phyloP scores from a whole-genome alignment of 1,284 basidiomycete species.

The Chiua sp. region DNA sequence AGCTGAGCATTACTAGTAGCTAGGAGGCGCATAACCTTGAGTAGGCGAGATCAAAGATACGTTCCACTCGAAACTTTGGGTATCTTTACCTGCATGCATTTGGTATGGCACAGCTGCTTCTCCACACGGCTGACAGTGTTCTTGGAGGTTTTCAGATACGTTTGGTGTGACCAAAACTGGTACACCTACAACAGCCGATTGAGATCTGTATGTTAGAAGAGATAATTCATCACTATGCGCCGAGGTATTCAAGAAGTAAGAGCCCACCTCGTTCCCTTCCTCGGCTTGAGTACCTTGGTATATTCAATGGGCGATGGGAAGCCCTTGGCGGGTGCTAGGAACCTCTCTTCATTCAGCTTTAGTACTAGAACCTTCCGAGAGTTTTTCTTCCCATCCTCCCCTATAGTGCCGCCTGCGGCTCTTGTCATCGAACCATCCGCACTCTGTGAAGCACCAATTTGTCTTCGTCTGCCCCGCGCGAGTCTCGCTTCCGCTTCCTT shows the following conservation, averaged over 20 bases:
- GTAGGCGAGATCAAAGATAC: conserved; percentile 14
- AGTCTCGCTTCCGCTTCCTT: conserved; percentile 57
- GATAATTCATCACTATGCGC: conserved; percentile 1
- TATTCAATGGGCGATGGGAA: conserved; percentile 79
- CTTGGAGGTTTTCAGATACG: conserved; percentile 84
- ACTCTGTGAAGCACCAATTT: conserved; percentile 45
- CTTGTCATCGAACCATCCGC: conserved; percentile 55
- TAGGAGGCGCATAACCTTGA: conserved; percentile 50
- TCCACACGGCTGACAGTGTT: conserved; percentile 87
- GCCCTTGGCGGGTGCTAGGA: conserved; percentile 75
- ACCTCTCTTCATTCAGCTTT: conserved; percentile 73
- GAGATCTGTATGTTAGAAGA: conserved; percentile 72
- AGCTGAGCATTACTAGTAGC: background rate
- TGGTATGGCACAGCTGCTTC: conserved; percentile 83
- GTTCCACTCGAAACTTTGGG: background rate
- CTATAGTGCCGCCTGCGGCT: conserved; percentile 18
- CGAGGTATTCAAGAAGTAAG: background rate
- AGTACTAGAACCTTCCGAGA: conserved; percentile 58
- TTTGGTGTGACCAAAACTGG: conserved; percentile 90
- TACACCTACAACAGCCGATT: conserved; percentile 81
- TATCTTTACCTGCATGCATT: conserved; percentile 75
- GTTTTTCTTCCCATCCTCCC: conserved; percentile 42
- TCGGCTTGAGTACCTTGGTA: conserved; percentile 75
- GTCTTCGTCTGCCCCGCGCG: conserved; percentile 24
- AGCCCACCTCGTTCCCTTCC: conserved; percentile 84